Percentiles rank a stretch among this genome's conserved stretches.
Evolutionary conservation across 768 basidiomycete genomes (phyloP).

Genomic region (Neoboletus brunneissimus): DNA sequence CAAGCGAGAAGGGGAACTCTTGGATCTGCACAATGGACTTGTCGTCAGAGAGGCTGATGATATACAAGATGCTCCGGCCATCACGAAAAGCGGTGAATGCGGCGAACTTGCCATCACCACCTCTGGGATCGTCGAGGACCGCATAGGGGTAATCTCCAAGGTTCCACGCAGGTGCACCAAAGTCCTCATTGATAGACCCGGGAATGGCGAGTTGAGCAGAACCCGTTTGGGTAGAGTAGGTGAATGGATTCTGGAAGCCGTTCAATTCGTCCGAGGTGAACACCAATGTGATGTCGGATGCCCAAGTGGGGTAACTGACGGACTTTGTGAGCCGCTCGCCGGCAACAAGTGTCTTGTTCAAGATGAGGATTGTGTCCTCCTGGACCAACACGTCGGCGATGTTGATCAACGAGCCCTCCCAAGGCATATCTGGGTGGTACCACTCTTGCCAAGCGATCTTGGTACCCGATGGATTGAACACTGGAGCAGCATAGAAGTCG

Average conservation of each 20-base stretch:
- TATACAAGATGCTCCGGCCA: conserved; percentile 37
- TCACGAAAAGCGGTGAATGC: conserved; percentile 33
- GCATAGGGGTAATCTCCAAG: conserved; percentile 50
- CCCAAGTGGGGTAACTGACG: conserved; percentile 61
- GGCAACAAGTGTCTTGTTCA: conserved; percentile 47
- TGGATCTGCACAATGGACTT: conserved; percentile 23
- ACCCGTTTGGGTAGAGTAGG: conserved; percentile 38
- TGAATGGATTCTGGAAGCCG: conserved; percentile 70
- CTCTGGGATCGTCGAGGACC: conserved; percentile 35
- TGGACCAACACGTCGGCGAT: conserved; percentile 44
- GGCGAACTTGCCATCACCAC: conserved; percentile 18
- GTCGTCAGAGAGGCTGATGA: conserved; percentile 26
- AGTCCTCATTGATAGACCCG: conserved; percentile 49
- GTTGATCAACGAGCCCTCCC: conserved; percentile 60
- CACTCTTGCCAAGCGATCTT: conserved; percentile 61
- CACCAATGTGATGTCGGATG: conserved; percentile 50
- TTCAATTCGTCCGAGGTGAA: conserved; percentile 60
- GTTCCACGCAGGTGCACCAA: conserved; percentile 54
- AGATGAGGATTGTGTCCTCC: conserved; percentile 27
- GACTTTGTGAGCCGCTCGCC: conserved; percentile 50
- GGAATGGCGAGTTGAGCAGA: conserved; percentile 33
- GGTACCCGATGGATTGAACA: conserved; percentile 53
- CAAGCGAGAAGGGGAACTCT: conserved; percentile 35
- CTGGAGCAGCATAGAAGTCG: conserved; percentile 66
- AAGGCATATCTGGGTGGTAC: conserved; percentile 71